phyloP scores from a whole-genome alignment of 805 yeast genomes.

The Schwanniomyces vanrijiae region DNA sequence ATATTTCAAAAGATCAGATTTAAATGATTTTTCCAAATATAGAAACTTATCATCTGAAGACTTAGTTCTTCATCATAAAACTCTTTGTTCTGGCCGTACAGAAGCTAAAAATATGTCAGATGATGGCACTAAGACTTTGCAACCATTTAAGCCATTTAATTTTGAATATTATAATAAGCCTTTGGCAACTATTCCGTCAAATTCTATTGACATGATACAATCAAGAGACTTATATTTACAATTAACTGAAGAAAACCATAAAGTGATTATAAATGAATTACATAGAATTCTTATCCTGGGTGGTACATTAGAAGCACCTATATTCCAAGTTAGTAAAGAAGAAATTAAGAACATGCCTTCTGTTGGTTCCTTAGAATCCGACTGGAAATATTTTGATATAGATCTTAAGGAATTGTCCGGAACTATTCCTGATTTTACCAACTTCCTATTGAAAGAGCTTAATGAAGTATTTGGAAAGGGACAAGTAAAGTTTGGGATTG shows the following conservation, averaged over 20 bases:
- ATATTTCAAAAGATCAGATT: constrained; percentile 19
- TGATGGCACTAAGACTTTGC: background rate
- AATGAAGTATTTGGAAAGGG: constrained; percentile 29
- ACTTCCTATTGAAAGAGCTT: constrained; percentile 21
- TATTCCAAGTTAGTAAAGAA: constrained; percentile 15
- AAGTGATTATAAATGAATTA: constrained; percentile 28
- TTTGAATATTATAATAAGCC: constrained; percentile 27
- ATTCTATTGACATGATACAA: constrained; percentile 36
- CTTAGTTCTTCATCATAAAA: constrained; percentile 18
- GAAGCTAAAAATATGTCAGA: constrained; percentile 10
- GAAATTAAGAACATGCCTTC: constrained; percentile 3
- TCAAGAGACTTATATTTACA: constrained; percentile 37
- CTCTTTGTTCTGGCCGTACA: constrained; percentile 18
- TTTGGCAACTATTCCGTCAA: constrained; percentile 23
- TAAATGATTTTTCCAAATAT: constrained; percentile 18
- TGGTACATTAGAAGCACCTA: constrained; percentile 35
- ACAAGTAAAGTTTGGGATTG: constrained; percentile 29
- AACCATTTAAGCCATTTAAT: constrained; percentile 28
- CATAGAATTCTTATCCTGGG: constrained; percentile 34
- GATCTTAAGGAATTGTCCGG: constrained; percentile 4
- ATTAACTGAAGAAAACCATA: constrained; percentile 24
- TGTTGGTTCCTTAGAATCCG: background rate
- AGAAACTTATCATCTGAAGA: constrained; percentile 13
- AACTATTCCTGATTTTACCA: constrained; percentile 25
- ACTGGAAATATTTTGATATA: constrained; percentile 1